A percentile compares a stretch with the other conserved stretches of the same genome.
Evolutionary conservation across 2,329 filamentous ascomycete genomes (phyloP).

Genomic region (Penicillium sp.): DNA sequence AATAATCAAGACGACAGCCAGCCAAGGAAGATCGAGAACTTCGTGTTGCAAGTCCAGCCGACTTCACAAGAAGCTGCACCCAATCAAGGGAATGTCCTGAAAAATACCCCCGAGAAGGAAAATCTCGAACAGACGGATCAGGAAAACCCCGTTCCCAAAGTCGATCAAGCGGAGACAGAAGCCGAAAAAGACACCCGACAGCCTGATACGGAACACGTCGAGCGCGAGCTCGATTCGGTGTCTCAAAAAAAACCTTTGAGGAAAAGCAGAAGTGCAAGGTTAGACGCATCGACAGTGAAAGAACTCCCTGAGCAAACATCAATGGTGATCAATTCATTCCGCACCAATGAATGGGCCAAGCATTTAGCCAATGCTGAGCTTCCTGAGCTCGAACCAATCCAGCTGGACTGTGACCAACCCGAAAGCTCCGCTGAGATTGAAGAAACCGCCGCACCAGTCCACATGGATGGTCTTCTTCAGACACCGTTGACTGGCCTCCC

Average conservation of each 20-base stretch:
- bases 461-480: constrained; percentile 69
- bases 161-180: not conserved
- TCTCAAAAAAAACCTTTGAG: constrained; percentile 13
- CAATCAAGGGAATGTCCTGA: not conserved
- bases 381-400: constrained; percentile 60
- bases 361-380: constrained; percentile 78
- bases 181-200: not conserved
- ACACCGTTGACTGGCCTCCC: constrained; percentile 62
- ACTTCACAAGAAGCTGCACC: not conserved
- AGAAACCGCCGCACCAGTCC: constrained; percentile 66
- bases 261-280: constrained; percentile 31
- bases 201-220: not conserved
- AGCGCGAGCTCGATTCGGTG: constrained; percentile 9
- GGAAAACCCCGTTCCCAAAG: not conserved
- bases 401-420: constrained; percentile 45
- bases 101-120: not conserved
- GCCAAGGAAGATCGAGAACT: not conserved
- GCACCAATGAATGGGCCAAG: constrained; percentile 96
- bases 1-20: not conserved
- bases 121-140: not conserved
- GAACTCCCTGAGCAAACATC: constrained; percentile 74
- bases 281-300: constrained; percentile 52
- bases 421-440: constrained; percentile 39
- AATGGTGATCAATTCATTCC: constrained; percentile 78
- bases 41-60: not conserved